These are phyloP conservation scores for Lentinula boryana DNA, from an alignment of 768 basidiomycete species.

Conservation along the genomic window DNA sequence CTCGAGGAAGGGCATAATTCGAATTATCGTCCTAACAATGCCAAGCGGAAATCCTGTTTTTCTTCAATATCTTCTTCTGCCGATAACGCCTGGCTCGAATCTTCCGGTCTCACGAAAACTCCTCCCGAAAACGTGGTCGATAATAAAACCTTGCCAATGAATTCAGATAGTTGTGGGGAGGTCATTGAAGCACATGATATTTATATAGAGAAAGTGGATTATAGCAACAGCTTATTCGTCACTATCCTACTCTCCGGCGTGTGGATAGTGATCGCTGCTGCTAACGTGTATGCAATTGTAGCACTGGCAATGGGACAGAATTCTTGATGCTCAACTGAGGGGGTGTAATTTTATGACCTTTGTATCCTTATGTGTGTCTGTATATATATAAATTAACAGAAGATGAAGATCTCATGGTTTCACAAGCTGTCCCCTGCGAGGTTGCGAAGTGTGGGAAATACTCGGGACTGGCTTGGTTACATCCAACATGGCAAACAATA, in stretches of 20 bases:
- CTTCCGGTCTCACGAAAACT: background rate
- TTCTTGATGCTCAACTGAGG: background rate
- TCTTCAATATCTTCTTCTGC: background rate
- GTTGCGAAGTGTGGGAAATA: too few species aligned
- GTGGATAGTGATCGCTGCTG: constrained; percentile 60
- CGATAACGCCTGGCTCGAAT: background rate
- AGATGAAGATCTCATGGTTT: too few species aligned
- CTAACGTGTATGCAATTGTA: constrained; percentile 74
- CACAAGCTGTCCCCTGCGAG: too few species aligned
- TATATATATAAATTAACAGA: too few species aligned
- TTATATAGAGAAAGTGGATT: constrained; percentile 45
- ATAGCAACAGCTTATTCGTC: constrained; percentile 51
- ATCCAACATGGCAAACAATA: too few species aligned
- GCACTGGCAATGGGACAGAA: constrained; percentile 39
- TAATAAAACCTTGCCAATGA: background rate
- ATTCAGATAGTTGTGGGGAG: constrained; percentile 7
- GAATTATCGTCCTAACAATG: background rate
- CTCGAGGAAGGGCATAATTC: background rate
- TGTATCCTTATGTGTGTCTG: too few species aligned
- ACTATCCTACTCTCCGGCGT: constrained; percentile 48
- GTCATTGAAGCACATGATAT: constrained; percentile 17
- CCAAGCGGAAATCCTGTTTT: background rate
- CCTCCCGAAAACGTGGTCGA: background rate
- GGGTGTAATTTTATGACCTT: too few species aligned
- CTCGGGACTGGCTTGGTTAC: too few species aligned